phyloP scores from a whole-genome alignment of 768 basidiomycete species.

The Leucocoprinus leucothites region DNA sequence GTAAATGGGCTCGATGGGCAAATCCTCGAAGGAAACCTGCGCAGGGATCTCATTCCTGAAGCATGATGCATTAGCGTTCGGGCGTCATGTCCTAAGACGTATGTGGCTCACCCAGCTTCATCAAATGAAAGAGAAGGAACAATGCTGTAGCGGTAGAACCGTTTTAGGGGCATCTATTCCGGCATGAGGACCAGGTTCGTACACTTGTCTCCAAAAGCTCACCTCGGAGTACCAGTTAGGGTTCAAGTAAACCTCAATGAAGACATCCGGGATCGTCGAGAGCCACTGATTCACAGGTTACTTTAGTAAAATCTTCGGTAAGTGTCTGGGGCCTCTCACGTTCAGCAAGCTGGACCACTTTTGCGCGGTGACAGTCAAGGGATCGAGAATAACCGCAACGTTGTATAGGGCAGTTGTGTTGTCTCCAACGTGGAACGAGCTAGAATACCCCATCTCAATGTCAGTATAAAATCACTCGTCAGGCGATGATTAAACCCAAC shows the following conservation, averaged over 20 bases:
- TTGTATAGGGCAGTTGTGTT: conserved; percentile 63
- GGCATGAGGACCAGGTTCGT: too few relatives aligned
- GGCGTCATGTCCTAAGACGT: background rate
- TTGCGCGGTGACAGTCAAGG: conserved; percentile 80
- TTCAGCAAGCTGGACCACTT: conserved; percentile 80
- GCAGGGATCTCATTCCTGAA: conserved; percentile 57
- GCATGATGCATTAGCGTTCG: background rate
- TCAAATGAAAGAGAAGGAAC: conserved; percentile 58
- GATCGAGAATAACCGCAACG: conserved; percentile 76
- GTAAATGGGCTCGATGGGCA: conserved; percentile 87
- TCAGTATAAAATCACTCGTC: conserved; percentile 2
- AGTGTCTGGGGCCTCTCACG: conserved; percentile 35
- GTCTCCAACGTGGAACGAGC: conserved; percentile 70
- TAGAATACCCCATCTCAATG: conserved; percentile 24
- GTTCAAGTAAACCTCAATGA: conserved; percentile 77
- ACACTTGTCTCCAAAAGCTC: too few relatives aligned
- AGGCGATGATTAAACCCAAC: conserved; percentile 21
- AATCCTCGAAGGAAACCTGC: conserved; percentile 58
- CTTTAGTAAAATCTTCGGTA: background rate
- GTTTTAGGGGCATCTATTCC: conserved; percentile 81
- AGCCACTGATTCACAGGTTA: conserved; percentile 49
- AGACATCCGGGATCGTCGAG: conserved; percentile 57
- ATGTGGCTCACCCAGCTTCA: conserved; percentile 55
- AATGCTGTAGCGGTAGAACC: conserved; percentile 86
- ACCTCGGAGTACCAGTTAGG: conserved; percentile 71